Evolutionary conservation across 2,329 filamentous ascomycete species (phyloP).

Genomic region (Metarhizium rileyi): DNA sequence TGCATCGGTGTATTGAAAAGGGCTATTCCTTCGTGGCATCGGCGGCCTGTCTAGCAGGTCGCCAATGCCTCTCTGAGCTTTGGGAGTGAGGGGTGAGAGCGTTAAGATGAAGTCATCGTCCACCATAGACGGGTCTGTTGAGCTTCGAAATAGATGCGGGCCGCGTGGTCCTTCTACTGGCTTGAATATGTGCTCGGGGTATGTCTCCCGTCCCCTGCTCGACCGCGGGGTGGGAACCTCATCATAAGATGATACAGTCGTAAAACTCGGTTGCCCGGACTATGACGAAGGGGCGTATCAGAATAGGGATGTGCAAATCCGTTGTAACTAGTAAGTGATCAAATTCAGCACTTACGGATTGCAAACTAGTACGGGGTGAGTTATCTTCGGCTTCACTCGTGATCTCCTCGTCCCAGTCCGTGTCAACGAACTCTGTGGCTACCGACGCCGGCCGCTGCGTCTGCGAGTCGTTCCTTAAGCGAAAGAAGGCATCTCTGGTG

Average conservation of each 20-base stretch:
- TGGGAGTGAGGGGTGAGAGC: conserved; percentile 65
- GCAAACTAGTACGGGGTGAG: conserved; percentile 56
- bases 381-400: conserved; percentile 50
- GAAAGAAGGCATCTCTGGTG: conserved; percentile 51
- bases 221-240: conserved; percentile 72
- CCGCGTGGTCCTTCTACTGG: conserved; percentile 71
- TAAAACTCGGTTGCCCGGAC: conserved; percentile 66
- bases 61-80: conserved; percentile 35
- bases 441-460: conserved; percentile 54
- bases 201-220: conserved; percentile 48
- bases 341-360: conserved; percentile 52
- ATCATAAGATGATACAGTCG: conserved; percentile 79
- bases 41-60: conserved; percentile 17
- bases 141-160: conserved; percentile 76
- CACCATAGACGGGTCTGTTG: conserved; percentile 34
- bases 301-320: not conserved
- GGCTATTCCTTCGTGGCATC: conserved; percentile 31
- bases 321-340: not conserved
- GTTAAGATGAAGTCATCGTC: conserved; percentile 48
- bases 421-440: conserved; percentile 69
- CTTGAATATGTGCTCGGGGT: conserved; percentile 51
- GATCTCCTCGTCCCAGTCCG: conserved; percentile 57
- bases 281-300: conserved; percentile 24
- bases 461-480: conserved; percentile 39
- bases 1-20: conserved; percentile 46